A percentile compares a stretch with the other conserved stretches of the same genome.
phyloP scores from a whole-genome alignment of 176 grass and related monocot species.

The Phoenix dactylifera region DNA sequence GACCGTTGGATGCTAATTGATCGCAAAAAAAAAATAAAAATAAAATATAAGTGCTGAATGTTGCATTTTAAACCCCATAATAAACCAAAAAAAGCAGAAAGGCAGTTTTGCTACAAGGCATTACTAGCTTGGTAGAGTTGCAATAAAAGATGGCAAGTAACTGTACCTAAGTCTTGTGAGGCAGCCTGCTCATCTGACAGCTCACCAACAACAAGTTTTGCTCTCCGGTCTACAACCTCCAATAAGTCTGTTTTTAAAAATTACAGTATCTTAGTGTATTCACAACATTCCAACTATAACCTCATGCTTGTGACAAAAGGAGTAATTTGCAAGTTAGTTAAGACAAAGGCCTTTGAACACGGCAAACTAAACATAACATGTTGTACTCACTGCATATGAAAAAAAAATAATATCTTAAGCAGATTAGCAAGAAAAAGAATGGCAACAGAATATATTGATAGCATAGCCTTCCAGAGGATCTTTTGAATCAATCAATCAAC shows the following conservation, averaged over 20 bases:
- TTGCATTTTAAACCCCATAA: slow-evolving; percentile 9
- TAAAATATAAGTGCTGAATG: slow-evolving; percentile 8
- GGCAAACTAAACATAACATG: too few relatives aligned
- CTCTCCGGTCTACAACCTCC: slow-evolving; percentile 90
- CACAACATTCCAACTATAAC: slow-evolving; percentile 14
- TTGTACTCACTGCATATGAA: too few relatives aligned
- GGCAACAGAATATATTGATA: too few relatives aligned
- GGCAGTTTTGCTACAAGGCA: neutral
- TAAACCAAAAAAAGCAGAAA: slow-evolving; percentile 9
- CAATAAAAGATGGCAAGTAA: neutral
- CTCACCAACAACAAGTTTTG: slow-evolving; percentile 83
- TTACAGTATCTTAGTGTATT: slow-evolving; percentile 4
- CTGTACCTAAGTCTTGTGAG: slow-evolving; percentile 63
- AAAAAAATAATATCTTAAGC: too few relatives aligned
- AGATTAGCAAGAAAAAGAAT: too few relatives aligned
- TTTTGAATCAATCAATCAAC: too few relatives aligned
- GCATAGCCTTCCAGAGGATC: too few relatives aligned
- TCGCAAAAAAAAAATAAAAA: slow-evolving; percentile 22
- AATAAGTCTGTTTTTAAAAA: slow-evolving; percentile 57
- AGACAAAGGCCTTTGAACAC: too few relatives aligned
- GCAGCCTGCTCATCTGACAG: slow-evolving; percentile 63
- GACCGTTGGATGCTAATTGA: slow-evolving; percentile 31
- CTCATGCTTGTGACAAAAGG: neutral
- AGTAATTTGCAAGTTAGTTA: too few relatives aligned
- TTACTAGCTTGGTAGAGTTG: too few relatives aligned